phyloP scores from a whole-genome alignment of 2,329 filamentous ascomycete genomes.

The Hortaea werneckii region DNA sequence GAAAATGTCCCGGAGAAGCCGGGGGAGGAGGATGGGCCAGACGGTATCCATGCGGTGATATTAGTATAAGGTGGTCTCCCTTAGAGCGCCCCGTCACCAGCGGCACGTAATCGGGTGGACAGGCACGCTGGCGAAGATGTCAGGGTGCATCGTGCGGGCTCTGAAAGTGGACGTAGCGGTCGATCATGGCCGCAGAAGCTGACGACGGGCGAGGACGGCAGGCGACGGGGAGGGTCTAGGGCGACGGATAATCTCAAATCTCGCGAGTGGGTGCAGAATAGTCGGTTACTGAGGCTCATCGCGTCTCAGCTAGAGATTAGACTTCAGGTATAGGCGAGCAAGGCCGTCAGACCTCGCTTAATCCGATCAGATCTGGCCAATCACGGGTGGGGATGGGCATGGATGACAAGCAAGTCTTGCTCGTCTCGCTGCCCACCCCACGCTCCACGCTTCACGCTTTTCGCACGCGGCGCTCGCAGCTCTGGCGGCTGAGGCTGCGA shows the following conservation, averaged over 20 bases:
- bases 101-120: background rate
- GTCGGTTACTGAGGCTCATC: slow-evolving; percentile 1
- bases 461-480: background rate
- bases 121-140: background rate
- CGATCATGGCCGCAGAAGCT: background rate
- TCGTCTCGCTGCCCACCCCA: background rate
- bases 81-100: background rate
- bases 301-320: slow-evolving; percentile 7
- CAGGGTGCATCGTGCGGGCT: background rate
- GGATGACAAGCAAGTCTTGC: no score
- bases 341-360: slow-evolving; percentile 10
- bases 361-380: background rate
- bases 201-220: background rate
- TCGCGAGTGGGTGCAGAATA: background rate
- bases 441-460: background rate
- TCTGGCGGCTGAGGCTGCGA: background rate
- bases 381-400: background rate
- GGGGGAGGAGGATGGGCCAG: background rate
- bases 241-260: slow-evolving; percentile 5
- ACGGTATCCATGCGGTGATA: background rate
- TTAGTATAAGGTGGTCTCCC: background rate
- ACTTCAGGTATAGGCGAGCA: slow-evolving; percentile 12
- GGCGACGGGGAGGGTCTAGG: background rate
- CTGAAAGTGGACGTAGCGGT: background rate
- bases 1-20: background rate